Conservation (phyloP, 768 basidiomycete genomes). For the Termitomyces sp. region DNA sequence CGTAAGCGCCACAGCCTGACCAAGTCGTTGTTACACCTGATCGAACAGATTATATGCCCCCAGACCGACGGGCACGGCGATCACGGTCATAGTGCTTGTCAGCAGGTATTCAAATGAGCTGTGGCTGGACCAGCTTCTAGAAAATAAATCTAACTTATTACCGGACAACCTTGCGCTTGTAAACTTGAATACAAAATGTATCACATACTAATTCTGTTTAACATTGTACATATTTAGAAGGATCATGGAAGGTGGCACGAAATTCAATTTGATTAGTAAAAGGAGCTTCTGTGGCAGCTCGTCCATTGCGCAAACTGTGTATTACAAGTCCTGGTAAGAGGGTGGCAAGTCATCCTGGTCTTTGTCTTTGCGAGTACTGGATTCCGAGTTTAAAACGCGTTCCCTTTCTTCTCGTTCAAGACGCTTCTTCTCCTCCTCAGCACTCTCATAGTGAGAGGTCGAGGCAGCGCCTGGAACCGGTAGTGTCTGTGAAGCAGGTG, state of each 20-base stretch:
- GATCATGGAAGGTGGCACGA: neutral
- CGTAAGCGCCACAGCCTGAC: slow-evolving; percentile 11
- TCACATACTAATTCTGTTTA: slow-evolving; percentile 9
- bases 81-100: neutral
- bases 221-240: slow-evolving; percentile 3
- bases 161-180: neutral
- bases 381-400: slow-evolving; percentile 28
- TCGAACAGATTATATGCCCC: slow-evolving; percentile 4
- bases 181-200: slow-evolving; percentile 3
- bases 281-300: neutral
- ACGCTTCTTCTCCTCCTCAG: slow-evolving; percentile 61
- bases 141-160: neutral
- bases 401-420: slow-evolving; percentile 67
- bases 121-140: neutral
- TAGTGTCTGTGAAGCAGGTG: slow-evolving; percentile 5
- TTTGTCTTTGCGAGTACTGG: slow-evolving; percentile 10
- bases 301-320: neutral
- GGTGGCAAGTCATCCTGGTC: slow-evolving; percentile 44
- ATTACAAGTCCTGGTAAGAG: slow-evolving; percentile 33
- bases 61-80: neutral
- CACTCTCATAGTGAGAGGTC: slow-evolving; percentile 32
- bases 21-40: neutral
- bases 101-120: neutral
- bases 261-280: neutral
- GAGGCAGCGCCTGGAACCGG: slow-evolving; percentile 11